phyloP scores from a whole-genome alignment of 2,329 filamentous ascomycete genomes.

The Magnaporthales sp. region DNA sequence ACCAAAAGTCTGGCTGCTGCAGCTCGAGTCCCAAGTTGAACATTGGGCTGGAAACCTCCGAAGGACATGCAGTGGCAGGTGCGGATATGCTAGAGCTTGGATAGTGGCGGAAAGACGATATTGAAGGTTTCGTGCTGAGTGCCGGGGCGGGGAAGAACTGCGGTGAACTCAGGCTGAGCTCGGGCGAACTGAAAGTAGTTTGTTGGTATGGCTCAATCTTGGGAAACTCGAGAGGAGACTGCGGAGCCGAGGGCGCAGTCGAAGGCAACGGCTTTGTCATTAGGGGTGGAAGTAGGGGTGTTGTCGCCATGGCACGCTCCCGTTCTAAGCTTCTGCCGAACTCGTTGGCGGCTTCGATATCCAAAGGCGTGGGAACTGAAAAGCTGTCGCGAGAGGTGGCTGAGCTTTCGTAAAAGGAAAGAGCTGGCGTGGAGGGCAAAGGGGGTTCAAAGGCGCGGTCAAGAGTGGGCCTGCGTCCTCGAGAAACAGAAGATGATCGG shows the following conservation, averaged over 20 bases:
- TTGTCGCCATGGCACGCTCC: slow-evolving; percentile 58
- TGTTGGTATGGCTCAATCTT: slow-evolving; percentile 51
- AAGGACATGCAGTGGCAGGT: slow-evolving; percentile 42
- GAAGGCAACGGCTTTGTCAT: slow-evolving; percentile 47
- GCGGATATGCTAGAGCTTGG: slow-evolving; percentile 51
- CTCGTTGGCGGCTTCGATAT: slow-evolving; percentile 43
- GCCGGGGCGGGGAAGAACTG: slow-evolving; percentile 53
- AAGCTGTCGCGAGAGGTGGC: slow-evolving; percentile 35
- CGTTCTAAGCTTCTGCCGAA: slow-evolving; percentile 42
- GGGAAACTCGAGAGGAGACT: slow-evolving; percentile 82
- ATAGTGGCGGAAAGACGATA: slow-evolving; percentile 62
- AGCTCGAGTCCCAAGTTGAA: slow-evolving; percentile 43
- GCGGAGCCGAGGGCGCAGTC: slow-evolving; percentile 44
- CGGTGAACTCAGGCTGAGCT: slow-evolving; percentile 15
- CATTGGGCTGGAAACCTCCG: slow-evolving; percentile 43
- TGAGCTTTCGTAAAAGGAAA: slow-evolving; percentile 52
- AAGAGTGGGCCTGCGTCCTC: slow-evolving; percentile 32
- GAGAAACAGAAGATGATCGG: slow-evolving; percentile 70
- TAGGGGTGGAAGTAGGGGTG: slow-evolving; percentile 76
- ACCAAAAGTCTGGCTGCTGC: slow-evolving; percentile 59
- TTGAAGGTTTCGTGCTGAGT: slow-evolving; percentile 67
- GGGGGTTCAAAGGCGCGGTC: slow-evolving; percentile 41
- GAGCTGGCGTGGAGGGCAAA: slow-evolving; percentile 52
- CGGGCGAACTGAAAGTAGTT: background rate
- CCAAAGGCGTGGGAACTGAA: slow-evolving; percentile 35